These are phyloP conservation scores for Salicornia ramosissima DNA, from an alignment of 148 eudicot genomes.

Conservation along the genomic window DNA sequence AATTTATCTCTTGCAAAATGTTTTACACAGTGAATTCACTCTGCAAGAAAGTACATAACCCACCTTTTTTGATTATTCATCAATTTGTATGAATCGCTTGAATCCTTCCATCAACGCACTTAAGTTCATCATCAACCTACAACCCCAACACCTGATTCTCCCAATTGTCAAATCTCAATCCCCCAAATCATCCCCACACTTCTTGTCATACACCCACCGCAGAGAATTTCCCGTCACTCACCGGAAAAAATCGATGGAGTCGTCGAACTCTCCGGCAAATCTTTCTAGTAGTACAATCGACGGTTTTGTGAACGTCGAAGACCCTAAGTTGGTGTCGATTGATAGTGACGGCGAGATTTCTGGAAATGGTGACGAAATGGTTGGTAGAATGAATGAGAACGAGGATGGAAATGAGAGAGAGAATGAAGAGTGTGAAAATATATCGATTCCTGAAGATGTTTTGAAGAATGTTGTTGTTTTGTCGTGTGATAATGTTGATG, in stretches of 20 bases:
- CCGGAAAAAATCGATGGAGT: constrained; percentile 23
- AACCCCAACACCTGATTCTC: constrained; percentile 6
- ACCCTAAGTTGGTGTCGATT: constrained; percentile 19
- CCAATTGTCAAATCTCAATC: constrained; percentile 11
- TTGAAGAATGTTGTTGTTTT: constrained; percentile 47
- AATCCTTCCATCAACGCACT: constrained; percentile 26
- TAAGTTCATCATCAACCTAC: constrained; percentile 14
- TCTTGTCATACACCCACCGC: not conserved
- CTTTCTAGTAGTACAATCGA: constrained; percentile 30
- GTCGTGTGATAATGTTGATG: constrained; percentile 51
- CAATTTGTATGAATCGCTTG: constrained; percentile 31
- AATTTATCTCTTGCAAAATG: too few species aligned
- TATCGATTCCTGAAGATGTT: constrained; percentile 48
- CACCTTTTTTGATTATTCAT: not conserved
- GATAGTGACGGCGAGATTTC: constrained; percentile 10
- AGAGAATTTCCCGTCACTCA: not conserved
- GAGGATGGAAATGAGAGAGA: constrained; percentile 17
- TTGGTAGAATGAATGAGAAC: constrained; percentile 19
- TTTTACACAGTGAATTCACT: too few species aligned
- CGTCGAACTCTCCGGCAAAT: constrained; percentile 24
- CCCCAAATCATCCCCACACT: not conserved
- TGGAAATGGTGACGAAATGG: not conserved
- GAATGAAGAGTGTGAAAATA: constrained; percentile 16
- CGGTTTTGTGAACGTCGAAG: constrained; percentile 37
- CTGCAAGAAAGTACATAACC: too few species aligned